Evolutionary conservation across 306 rosid genomes (phyloP).

Genomic region (Styphnolobium japonicum): DNA sequence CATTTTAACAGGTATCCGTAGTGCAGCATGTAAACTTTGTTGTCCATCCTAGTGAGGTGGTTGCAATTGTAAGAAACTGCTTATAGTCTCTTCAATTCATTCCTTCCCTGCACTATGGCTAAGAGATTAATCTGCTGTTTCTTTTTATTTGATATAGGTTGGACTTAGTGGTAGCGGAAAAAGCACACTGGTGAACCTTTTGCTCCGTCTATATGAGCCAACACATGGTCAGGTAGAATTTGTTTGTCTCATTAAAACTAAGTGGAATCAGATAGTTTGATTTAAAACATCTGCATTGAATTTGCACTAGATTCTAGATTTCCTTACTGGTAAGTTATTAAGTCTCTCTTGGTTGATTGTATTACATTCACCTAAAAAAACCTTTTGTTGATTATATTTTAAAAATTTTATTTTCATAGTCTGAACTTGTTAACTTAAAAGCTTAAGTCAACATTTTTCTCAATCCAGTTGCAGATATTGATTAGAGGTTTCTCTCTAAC

Average conservation of each 20-base stretch:
- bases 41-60: slow-evolving; percentile 80
- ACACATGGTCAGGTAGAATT: slow-evolving; percentile 81
- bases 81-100: slow-evolving; percentile 19
- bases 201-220: slow-evolving; percentile 95
- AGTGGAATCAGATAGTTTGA: neutral
- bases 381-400: neutral
- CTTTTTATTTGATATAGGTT: slow-evolving; percentile 50
- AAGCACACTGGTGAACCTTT: slow-evolving; percentile 92
- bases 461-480: neutral
- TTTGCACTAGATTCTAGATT: neutral
- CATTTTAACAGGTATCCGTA: slow-evolving; percentile 68
- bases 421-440: neutral
- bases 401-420: neutral
- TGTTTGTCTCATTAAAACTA: slow-evolving; percentile 8
- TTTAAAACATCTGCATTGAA: neutral
- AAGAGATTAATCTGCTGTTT: slow-evolving; percentile 27
- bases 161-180: slow-evolving; percentile 99
- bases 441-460: neutral
- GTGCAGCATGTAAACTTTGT: slow-evolving; percentile 64
- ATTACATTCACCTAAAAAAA: neutral
- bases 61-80: slow-evolving; percentile 79
- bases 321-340: neutral
- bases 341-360: neutral
- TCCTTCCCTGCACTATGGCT: slow-evolving; percentile 21
- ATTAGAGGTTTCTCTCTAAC: slow-evolving; percentile 13